phyloP scores from a whole-genome alignment of 441 rosid species.

The Theobroma grandiflorum region DNA sequence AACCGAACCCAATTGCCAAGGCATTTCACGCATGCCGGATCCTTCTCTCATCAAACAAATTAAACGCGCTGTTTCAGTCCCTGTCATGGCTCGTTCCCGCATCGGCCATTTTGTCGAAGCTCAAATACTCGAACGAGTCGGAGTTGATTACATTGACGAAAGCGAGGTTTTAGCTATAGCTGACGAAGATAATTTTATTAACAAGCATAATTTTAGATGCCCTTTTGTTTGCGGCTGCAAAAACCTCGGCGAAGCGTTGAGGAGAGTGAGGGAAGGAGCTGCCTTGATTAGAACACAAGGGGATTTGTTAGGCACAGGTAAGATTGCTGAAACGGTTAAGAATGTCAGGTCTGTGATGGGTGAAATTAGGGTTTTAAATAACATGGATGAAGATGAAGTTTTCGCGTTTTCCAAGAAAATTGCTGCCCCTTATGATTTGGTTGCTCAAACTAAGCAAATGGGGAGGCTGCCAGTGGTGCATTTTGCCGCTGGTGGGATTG shows the following conservation, averaged over 20 bases:
- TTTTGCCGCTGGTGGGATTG: slow-evolving; percentile 82
- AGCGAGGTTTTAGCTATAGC: slow-evolving; percentile 67
- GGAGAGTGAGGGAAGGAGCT: slow-evolving; percentile 88
- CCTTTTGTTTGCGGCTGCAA: slow-evolving; percentile 81
- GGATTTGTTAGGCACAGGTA: slow-evolving; percentile 47
- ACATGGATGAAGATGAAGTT: slow-evolving; percentile 93
- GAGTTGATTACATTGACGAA: slow-evolving; percentile 80
- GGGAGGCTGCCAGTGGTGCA: slow-evolving; percentile 81
- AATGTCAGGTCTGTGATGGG: slow-evolving; percentile 79
- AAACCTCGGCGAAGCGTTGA: slow-evolving; percentile 77
- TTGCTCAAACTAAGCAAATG: slow-evolving; percentile 87
- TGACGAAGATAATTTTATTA: slow-evolving; percentile 71
- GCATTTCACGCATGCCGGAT: slow-evolving; percentile 79
- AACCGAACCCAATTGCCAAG: slow-evolving; percentile 38
- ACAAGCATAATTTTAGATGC: slow-evolving; percentile 78
- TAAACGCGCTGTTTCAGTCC: slow-evolving; percentile 67
- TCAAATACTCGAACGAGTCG: slow-evolving; percentile 77
- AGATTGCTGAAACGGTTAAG: slow-evolving; percentile 60
- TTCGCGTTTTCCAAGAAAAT: slow-evolving; percentile 74
- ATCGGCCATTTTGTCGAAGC: slow-evolving; percentile 93
- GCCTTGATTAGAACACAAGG: slow-evolving; percentile 88
- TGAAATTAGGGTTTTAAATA: slow-evolving; percentile 67
- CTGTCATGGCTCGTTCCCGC: slow-evolving; percentile 71
- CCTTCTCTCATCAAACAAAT: slow-evolving; percentile 65
- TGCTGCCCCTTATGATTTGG: slow-evolving; percentile 77